Base-by-base conservation (phyloP, 2,329 filamentous ascomycete genomes). In the Aspergillus ochraceus region DNA sequence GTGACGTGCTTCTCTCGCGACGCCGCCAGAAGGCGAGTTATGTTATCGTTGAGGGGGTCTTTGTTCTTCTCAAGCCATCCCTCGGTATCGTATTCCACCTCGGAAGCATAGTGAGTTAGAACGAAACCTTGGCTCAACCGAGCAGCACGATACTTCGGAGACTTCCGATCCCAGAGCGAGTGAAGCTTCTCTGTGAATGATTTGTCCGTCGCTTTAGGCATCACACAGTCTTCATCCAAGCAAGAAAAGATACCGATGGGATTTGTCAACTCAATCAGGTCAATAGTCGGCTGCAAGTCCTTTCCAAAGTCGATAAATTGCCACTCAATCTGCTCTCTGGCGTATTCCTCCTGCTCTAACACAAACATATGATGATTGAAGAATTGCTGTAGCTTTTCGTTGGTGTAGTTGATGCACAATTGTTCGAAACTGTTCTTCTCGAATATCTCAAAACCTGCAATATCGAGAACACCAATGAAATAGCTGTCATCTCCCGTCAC, bases 351-450 rank as follows among this genome's bases (percentile, higher is more conserved):
- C 71, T 99, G 95, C 74, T 99, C 95, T 8, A 99, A 83, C 10
- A 99, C 95, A 72, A 99, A 99, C 95, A 99, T 99, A 80, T 99
- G 96, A 74, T 99, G 95, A 71, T 99, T 99, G 85, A 99, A 99
- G 76, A 99, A 99, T 68, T 99, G 95, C 72, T 99, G 95, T 6
- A 99, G 86, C 76, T 97, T 99, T 76, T 99, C 95, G 77, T 99
- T 99, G 62, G 96, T 98, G 78, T 99, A 99, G 78, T 99, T 99
- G 84, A 99, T 99, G 81, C 95, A 99, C 6, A 99, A 84, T 76
- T 99, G 95, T 75, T 99, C 95, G 71, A 99, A 99, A 80, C 94
- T 97, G 80, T 99, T 99, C 70, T 91, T 86, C 68, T 99, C 93
- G 69, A 99, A 99, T 60, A 99, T 99, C 73, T 99, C 95, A 76